phyloP scores from a whole-genome alignment of 2,329 filamentous ascomycete species.

The Coleophoma cylindrospora region DNA sequence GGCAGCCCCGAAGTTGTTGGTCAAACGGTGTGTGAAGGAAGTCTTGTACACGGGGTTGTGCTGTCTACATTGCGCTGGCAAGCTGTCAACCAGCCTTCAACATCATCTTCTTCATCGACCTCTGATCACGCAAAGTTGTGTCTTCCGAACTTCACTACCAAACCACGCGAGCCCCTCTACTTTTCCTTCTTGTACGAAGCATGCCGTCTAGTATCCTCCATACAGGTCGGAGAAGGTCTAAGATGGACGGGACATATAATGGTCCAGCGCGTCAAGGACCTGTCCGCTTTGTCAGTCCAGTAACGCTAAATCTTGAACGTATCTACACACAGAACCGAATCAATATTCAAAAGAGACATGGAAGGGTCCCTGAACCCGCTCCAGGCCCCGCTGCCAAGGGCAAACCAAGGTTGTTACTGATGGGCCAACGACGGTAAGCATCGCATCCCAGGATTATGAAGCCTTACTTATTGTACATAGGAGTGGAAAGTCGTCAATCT shows the following conservation, averaged over 20 bases:
- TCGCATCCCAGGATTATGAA: not conserved
- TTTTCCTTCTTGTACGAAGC: conserved; percentile 5
- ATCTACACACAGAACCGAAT: conserved; percentile 56
- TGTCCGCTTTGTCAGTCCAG: conserved; percentile 44
- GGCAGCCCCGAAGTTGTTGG: not conserved
- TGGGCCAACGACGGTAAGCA: conserved; percentile 87
- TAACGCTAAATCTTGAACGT: conserved; percentile 59
- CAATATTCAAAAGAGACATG: conserved; percentile 40
- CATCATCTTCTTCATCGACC: not conserved
- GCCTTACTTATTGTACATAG: conserved; percentile 40
- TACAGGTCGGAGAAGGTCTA: conserved; percentile 23
- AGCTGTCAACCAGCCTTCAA: too few species aligned
- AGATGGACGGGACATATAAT: conserved; percentile 21
- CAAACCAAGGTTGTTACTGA: conserved; percentile 83
- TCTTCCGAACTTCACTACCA: not conserved
- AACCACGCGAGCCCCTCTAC: not conserved
- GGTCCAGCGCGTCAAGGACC: conserved; percentile 27
- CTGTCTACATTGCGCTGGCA: too few species aligned
- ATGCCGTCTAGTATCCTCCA: conserved; percentile 18
- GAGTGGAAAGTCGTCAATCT: conserved; percentile 97
- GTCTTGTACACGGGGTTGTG: too few species aligned
- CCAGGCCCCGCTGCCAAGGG: conserved; percentile 45
- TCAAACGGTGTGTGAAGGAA: too few species aligned
- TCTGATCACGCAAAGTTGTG: conserved; percentile 18
- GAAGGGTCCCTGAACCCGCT: conserved; percentile 41